These are phyloP conservation scores for Spathaspora sp. DNA, from an alignment of 1,139 yeast species.

Conservation along the genomic window DNA sequence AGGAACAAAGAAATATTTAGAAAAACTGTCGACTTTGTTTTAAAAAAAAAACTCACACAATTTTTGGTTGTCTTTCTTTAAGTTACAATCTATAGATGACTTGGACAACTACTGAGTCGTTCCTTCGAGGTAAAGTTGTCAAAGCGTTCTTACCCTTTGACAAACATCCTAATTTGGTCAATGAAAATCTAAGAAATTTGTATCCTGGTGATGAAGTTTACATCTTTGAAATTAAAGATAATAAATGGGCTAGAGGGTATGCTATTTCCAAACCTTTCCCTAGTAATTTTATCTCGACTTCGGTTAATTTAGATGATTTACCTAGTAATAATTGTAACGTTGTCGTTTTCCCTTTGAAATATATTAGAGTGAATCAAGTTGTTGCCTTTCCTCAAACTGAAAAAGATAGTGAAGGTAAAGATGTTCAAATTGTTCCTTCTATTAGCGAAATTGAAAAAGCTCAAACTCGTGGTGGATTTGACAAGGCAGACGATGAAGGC, in stretches of 20 bases:
- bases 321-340: conserved; percentile 54
- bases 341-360: conserved; percentile 61
- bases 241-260: conserved; percentile 82
- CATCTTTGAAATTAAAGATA: conserved; percentile 65
- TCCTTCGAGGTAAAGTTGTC: conserved; percentile 51
- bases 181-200: conserved; percentile 49
- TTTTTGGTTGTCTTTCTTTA: neutral
- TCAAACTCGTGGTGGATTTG: conserved; percentile 24
- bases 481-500: conserved; percentile 12
- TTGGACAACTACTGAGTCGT: conserved; percentile 41
- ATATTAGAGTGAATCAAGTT: conserved; percentile 39
- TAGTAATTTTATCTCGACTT: conserved; percentile 61
- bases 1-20: neutral
- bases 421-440: conserved; percentile 41
- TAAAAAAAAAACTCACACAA: neutral
- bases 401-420: conserved; percentile 10
- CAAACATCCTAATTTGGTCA: conserved; percentile 41
- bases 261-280: conserved; percentile 64
- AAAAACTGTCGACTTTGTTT: neutral
- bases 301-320: conserved; percentile 59
- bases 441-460: conserved; percentile 42
- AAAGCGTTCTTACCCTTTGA: conserved; percentile 65
- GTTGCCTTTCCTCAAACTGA: conserved; percentile 28
- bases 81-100: conserved; percentile 9
- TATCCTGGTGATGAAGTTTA: conserved; percentile 83